Conservation (phyloP, 2,329 filamentous ascomycete genomes). For the Aspergillus nomiae region DNA sequence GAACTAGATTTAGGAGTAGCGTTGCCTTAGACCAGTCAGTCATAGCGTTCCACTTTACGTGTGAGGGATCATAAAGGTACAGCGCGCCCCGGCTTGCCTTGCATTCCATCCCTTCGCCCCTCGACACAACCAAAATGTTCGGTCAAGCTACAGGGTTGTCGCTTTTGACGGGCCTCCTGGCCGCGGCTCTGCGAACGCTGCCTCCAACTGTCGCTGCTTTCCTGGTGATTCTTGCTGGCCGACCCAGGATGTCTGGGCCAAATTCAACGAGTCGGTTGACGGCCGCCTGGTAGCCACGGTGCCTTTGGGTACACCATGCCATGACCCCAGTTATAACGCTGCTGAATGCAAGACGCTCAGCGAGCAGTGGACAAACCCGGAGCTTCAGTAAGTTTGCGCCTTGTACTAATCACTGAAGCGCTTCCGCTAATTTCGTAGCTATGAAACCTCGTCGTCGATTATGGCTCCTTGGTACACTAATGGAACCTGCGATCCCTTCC, state of each 20-base stretch:
- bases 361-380: conserved; percentile 47
- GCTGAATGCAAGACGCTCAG: conserved; percentile 45
- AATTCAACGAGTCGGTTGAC: conserved; percentile 55
- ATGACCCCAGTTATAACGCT: conserved; percentile 52
- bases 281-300: conserved; percentile 56
- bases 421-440: conserved; percentile 45
- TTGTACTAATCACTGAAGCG: too few relatives aligned
- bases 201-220: conserved; percentile 47
- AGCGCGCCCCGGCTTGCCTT: neutral
- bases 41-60: too few relatives aligned
- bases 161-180: conserved; percentile 7
- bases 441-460: conserved; percentile 54
- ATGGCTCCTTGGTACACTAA: conserved; percentile 45
- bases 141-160: neutral
- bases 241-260: conserved; percentile 45
- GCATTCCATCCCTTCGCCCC: neutral
- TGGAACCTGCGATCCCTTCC: conserved; percentile 47
- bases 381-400: conserved; percentile 44
- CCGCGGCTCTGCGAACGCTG: neutral
- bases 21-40: too few relatives aligned
- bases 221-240: conserved; percentile 62
- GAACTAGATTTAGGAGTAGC: neutral
- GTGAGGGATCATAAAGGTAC: neutral
- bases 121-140: neutral
- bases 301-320: conserved; percentile 57